Evolutionary conservation across 2,329 filamentous ascomycete genomes (phyloP), one percentile per base, ranked within the genome.

Genomic region (Dothistroma septosporum): DNA sequence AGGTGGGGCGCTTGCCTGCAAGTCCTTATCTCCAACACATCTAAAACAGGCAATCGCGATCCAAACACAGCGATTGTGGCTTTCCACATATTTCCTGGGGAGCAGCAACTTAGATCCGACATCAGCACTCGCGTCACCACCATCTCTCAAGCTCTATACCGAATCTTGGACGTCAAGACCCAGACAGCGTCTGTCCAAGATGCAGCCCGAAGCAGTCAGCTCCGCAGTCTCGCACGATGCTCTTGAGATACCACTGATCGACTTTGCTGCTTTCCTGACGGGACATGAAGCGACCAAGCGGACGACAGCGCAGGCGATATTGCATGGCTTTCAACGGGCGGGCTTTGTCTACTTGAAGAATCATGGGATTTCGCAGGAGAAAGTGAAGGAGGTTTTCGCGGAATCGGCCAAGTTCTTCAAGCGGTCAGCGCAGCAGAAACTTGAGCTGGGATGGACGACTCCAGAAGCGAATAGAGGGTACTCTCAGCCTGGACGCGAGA

Each of bases 261-360:
- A 93, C 79, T 91, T 93, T 74, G 85, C 83, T 19, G 79, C 81
- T 53, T 93, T 92, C 74, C 82, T 89, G 35, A 53, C 58, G 2
- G 91, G 90, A 37, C 76, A 85, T 58, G 55, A 57, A 22, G 84
- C 87, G 47, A 67, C 66, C 4, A 68, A 66, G 41, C 61, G 60
- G 12, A 61, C 63, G 7, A 74, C 89, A 1, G 92, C 91, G 22
- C 76, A 85, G 57, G 85, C 88, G 46, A 87, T 96, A 67, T 85
- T 93, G 12, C 73, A 85, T 57, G 92, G 90, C 47, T 96, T 97
- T 78, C 89, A 92, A 69, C 87, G 84, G 1, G 89, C 92, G 2
- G 92, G 92, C 60, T 96, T 97, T 79, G 84, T 97, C 65, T 96
- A 96, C 76, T 84, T 96, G 44, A 87, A 87, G 68, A 90, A 93